Evolutionary conservation across 495 filamentous ascomycete genomes (phyloP), one percentile per base, ranked within the genome.

Genomic region (Podospora pseudopauciseta): DNA sequence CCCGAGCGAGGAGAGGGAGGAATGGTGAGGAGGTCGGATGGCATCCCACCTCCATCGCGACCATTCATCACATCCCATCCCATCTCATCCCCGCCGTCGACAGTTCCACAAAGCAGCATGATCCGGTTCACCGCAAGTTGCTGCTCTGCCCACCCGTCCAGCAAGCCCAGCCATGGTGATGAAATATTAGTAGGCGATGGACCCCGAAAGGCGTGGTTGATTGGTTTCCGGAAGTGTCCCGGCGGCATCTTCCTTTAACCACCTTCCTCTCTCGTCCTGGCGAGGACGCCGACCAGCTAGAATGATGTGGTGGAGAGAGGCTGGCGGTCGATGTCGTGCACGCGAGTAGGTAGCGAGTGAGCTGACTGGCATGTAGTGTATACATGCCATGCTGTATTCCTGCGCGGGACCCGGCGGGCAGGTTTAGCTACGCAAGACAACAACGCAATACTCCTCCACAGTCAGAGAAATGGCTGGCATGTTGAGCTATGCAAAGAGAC

Each of bases 241-340:
- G 57, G 53, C 58, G 63, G 39, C 49, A 64, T 49, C 39, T 13
- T 49, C 15, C 55, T 63, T 49, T 66, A 67, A 70, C 23, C 65
- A 73, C 73, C 71, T 75, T 75, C 73, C 73, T 75, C 54, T 73
- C 69, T 75, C 26, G 73, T 75, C 71, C 57, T 55, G 67, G 62
- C 69, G 62, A 68, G 68, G 60, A 70, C 59, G 58, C 49, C 61
- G 18, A 56, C 20, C 7, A 54, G 34, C 30, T 57, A 13, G 30
- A 23, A 23, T 54, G 49, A 6, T 58, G 28, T 44, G 32, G 20
- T 54, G 59, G 44, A 5, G 55, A 30, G n/a, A 13, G 2, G 27
- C 15, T 20, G 59, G 20, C 1, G 23, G 59, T 30, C 26, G 7
- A 28, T 61, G 59, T 61, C 23, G 26, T 18, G 23, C 23, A 26